A percentile compares a stretch with the other conserved stretches of the same genome.
Conservation (phyloP, 2,329 filamentous ascomycete genomes). For the Coleophoma eucalyptorum region DNA sequence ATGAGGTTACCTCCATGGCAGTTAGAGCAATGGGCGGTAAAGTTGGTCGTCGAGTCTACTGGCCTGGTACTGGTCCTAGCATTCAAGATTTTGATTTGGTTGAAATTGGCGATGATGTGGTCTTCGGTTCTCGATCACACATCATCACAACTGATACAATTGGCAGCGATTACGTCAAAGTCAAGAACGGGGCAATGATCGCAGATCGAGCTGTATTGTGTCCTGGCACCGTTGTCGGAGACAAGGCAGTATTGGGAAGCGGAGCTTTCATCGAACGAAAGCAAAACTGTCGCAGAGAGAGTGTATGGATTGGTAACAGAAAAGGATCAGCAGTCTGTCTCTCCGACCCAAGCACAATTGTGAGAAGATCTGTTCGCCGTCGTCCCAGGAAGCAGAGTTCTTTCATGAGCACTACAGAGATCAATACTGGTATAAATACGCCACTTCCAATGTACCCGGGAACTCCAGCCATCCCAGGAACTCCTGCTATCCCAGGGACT, state of each 20-base stretch:
- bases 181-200: constrained; percentile 49
- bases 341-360: not conserved
- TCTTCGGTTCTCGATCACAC: constrained; percentile 52
- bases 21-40: constrained; percentile 47
- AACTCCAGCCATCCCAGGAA: not conserved
- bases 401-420: not conserved
- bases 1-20: constrained; percentile 48
- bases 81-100: constrained; percentile 52
- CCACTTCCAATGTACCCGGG: not conserved
- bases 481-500: not conserved
- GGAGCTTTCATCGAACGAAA: constrained; percentile 46
- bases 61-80: constrained; percentile 51
- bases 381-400: not conserved
- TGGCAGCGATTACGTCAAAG: constrained; percentile 42
- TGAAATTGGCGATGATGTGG: constrained; percentile 54
- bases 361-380: not conserved
- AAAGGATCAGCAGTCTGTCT: constrained; percentile 45
- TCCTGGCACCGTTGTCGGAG: constrained; percentile 46
- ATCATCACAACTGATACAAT: constrained; percentile 48
- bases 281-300: constrained; percentile 38
- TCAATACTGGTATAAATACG: not conserved
- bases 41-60: constrained; percentile 50
- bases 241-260: constrained; percentile 47
- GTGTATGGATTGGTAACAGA: constrained; percentile 49
- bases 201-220: constrained; percentile 50